Evolutionary conservation across 2,329 filamentous ascomycete species (phyloP).

Genomic region (Didymella segeticola): DNA sequence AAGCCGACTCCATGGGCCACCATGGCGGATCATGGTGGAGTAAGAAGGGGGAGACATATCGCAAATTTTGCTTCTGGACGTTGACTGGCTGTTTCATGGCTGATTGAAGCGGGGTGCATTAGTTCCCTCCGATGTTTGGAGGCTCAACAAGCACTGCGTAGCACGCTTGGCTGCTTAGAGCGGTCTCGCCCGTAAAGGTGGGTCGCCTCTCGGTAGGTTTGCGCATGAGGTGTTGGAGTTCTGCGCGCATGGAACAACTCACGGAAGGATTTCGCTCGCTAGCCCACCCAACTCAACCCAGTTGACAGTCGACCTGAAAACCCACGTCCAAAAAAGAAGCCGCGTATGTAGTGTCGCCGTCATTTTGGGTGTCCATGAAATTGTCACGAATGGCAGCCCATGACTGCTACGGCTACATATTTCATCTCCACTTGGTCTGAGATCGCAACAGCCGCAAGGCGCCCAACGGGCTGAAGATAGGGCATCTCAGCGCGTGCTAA

Average conservation of each 20-base stretch:
- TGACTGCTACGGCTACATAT: not conserved
- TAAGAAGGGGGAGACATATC: conserved; percentile 15
- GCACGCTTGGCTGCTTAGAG: conserved; percentile 26
- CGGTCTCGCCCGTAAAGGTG: conserved; percentile 17
- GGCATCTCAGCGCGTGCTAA: not conserved
- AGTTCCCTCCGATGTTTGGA: conserved; percentile 26
- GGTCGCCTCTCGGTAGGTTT: conserved; percentile 18
- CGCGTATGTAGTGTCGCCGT: conserved; percentile 1
- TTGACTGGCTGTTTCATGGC: conserved; percentile 15
- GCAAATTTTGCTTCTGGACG: conserved; percentile 37
- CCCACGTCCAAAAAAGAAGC: not conserved
- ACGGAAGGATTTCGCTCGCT: conserved; percentile 28
- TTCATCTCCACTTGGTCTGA: conserved; percentile 9
- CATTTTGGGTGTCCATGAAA: conserved; percentile 4
- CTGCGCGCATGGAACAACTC: conserved; percentile 29
- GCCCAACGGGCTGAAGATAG: not conserved
- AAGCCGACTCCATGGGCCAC: conserved; percentile 1
- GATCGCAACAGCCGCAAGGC: conserved; percentile 5
- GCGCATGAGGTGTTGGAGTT: not conserved
- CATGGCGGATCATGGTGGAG: conserved; percentile 15
- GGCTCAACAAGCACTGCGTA: conserved; percentile 36
- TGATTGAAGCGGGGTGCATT: conserved; percentile 36
- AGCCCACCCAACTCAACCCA: conserved; percentile 6
- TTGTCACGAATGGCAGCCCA: conserved; percentile 1
- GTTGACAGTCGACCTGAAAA: too few species aligned